Percentiles rank a stretch among this genome's conserved stretches.
Conservation (phyloP, 371 early-diverging fungal genomes). For the Rhizopus arrhizus region DNA sequence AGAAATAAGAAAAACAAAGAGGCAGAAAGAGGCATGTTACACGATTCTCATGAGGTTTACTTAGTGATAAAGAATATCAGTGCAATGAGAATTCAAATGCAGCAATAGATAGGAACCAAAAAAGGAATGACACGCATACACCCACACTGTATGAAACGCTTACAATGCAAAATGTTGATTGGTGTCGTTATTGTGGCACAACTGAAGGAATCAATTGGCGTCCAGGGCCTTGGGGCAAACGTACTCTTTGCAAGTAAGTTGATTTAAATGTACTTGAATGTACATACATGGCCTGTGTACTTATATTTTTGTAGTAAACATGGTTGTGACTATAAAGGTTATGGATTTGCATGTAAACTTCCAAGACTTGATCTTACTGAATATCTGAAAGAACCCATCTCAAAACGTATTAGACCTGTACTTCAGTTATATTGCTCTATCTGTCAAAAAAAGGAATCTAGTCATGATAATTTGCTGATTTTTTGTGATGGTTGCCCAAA, state of each 20-base stretch:
- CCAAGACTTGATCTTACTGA: slow-evolving; percentile 82
- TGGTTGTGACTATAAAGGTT: slow-evolving; percentile 93
- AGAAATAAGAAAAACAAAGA: not conserved
- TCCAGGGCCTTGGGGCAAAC: slow-evolving; percentile 94
- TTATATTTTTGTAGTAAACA: slow-evolving; percentile 64
- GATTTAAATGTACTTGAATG: not conserved
- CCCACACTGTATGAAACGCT: slow-evolving; percentile 69
- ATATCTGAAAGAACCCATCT: slow-evolving; percentile 73
- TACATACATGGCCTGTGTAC: slow-evolving; percentile 8
- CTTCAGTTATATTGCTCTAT: slow-evolving; percentile 82
- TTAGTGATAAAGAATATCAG: not conserved
- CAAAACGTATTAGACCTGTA: slow-evolving; percentile 82
- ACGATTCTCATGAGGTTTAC: not conserved
- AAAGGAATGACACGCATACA: not conserved
- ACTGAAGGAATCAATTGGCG: slow-evolving; percentile 93
- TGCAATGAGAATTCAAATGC: not conserved
- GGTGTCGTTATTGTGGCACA: slow-evolving; percentile 94
- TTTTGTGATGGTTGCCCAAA: slow-evolving; percentile 88
- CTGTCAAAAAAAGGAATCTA: slow-evolving; percentile 77
- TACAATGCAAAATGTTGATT: slow-evolving; percentile 71
- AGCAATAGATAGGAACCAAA: not conserved
- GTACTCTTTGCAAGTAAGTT: slow-evolving; percentile 87
- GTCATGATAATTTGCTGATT: slow-evolving; percentile 66
- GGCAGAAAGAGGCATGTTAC: not conserved
- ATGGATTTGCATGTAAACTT: slow-evolving; percentile 87